These are phyloP conservation scores for Globisporangium okanoganense DNA, from an alignment of 352 stramenopile species.

Conservation along the genomic window DNA sequence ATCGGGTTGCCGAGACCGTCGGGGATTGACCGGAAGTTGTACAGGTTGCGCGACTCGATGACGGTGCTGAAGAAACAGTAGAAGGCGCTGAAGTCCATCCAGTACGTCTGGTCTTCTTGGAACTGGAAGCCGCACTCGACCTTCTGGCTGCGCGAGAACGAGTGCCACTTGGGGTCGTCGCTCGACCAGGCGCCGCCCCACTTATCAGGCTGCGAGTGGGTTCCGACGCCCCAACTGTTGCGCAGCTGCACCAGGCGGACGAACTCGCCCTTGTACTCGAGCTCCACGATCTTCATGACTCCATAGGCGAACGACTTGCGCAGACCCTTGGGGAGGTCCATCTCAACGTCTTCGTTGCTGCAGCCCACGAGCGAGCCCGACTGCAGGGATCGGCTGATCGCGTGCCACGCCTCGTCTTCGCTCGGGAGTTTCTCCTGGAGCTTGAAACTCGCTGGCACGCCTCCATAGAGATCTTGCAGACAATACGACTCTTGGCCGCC, in stretches of 20 bases:
- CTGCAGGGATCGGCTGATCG: conserved; percentile 39
- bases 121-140: conserved; percentile 76
- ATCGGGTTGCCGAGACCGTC: conserved; percentile 61
- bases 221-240: conserved; percentile 78
- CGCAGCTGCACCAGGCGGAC: conserved; percentile 69
- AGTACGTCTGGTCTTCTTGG: conserved; percentile 73
- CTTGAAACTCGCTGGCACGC: conserved; percentile 62
- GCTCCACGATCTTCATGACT: conserved; percentile 69
- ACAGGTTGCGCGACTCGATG: conserved; percentile 79
- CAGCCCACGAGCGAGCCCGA: conserved; percentile 65
- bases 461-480: conserved; percentile 76
- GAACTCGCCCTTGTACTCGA: conserved; percentile 51
- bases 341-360: conserved; percentile 64
- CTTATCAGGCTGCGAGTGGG: conserved; percentile 54
- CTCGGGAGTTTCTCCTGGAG: conserved; percentile 57
- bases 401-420: conserved; percentile 58
- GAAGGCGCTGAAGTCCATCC: conserved; percentile 80
- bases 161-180: conserved; percentile 67
- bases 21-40: conserved; percentile 70
- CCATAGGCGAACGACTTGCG: conserved; percentile 71
- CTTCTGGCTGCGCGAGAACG: conserved; percentile 68
- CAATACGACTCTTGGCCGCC: conserved; percentile 80
- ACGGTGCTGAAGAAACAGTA: conserved; percentile 76
- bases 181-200: conserved; percentile 71
- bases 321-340: conserved; percentile 57